These are phyloP conservation scores for Chloroidium sp. DNA, from an alignment of 163 green algal species.

Conservation along the genomic window DNA sequence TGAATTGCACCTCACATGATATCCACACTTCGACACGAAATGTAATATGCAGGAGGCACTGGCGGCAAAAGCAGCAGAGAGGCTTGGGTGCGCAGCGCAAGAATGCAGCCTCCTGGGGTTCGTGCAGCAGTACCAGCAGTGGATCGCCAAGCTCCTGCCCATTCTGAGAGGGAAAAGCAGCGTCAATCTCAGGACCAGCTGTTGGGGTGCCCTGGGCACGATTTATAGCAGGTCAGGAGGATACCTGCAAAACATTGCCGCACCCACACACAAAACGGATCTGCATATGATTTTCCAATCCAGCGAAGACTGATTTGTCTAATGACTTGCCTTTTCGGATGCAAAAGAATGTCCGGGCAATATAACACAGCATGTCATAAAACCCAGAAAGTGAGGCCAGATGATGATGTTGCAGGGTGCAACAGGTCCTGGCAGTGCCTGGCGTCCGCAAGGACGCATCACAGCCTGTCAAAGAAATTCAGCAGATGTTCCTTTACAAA, in stretches of 20 bases:
- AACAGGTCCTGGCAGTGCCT: background rate
- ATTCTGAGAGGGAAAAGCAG: background rate
- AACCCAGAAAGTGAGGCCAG: background rate
- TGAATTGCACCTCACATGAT: too few species aligned
- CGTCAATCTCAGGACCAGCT: background rate
- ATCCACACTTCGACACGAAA: too few species aligned
- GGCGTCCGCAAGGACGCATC: background rate
- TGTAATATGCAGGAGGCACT: background rate
- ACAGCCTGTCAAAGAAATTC: background rate
- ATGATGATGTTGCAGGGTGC: background rate
- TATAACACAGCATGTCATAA: too few species aligned
- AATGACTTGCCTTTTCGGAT: too few species aligned
- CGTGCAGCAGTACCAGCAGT: background rate
- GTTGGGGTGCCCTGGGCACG: background rate
- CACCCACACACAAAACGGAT: too few species aligned
- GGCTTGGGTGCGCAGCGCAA: background rate
- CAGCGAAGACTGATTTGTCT: too few species aligned
- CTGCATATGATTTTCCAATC: too few species aligned
- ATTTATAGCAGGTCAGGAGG: background rate
- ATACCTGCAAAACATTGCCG: background rate
- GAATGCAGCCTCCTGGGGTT: background rate
- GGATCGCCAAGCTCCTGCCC: background rate
- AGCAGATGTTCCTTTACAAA: background rate
- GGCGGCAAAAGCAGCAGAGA: too few species aligned
- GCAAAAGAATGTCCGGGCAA: too few species aligned